Evolutionary conservation across 495 filamentous ascomycete genomes (phyloP).

Genomic region (Cairneyella variabilis): DNA sequence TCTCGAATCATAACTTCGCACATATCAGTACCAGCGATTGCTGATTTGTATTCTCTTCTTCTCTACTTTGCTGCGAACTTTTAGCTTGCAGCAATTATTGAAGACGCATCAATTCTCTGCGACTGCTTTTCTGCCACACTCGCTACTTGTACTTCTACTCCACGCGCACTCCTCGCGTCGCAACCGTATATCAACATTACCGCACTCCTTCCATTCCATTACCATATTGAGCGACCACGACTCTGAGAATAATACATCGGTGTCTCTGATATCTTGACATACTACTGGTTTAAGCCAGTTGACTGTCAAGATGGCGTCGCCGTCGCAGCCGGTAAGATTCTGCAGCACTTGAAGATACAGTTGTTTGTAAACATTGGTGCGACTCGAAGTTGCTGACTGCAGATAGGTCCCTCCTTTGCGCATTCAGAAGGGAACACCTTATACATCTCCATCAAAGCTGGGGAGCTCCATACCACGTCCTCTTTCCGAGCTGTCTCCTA

Average conservation of each 20-base stretch:
- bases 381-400: neutral
- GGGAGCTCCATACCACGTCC: constrained; percentile 41
- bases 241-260: constrained; percentile 8
- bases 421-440: constrained; percentile 50
- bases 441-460: constrained; percentile 40
- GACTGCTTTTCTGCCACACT: constrained; percentile 2
- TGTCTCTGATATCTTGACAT: neutral
- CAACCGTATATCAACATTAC: constrained; percentile 12
- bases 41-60: constrained; percentile 7
- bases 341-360: neutral
- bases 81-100: constrained; percentile 1
- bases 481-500: constrained; percentile 54
- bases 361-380: neutral
- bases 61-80: constrained; percentile 2
- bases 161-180: constrained; percentile 24
- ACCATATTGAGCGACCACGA: constrained; percentile 15
- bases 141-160: constrained; percentile 8
- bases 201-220: constrained; percentile 15
- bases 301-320: constrained; percentile 22
- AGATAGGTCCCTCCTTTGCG: constrained; percentile 52
- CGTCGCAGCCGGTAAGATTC: constrained; percentile 23
- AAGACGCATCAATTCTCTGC: constrained; percentile 2
- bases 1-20: constrained; percentile 3
- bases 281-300: neutral
- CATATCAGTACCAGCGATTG: constrained; percentile 9